Conservation (phyloP, 1,139 yeast species). For the Zygosaccharomyces pseudobailii region DNA sequence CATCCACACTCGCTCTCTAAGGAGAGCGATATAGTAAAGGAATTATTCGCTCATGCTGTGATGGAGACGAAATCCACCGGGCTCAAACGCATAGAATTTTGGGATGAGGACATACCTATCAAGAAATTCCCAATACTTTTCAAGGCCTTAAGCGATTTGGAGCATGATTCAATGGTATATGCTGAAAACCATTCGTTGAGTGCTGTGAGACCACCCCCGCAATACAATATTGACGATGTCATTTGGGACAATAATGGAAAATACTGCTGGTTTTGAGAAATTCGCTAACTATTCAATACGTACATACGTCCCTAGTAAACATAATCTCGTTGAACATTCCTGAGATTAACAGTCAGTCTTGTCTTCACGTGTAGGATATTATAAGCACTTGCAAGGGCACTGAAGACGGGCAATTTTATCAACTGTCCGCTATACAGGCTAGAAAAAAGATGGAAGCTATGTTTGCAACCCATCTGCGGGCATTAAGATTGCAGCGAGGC, state of each 20-base stretch:
- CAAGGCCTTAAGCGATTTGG: conserved; percentile 15
- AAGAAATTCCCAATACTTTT: conserved; percentile 23
- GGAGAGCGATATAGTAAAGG: conserved; percentile 16
- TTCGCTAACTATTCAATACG: not conserved
- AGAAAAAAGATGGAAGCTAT: not conserved
- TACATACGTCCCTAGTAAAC: too few relatives aligned
- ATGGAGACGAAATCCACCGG: conserved; percentile 20
- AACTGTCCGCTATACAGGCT: not conserved
- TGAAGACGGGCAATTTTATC: not conserved
- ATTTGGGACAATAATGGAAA: conserved; percentile 34
- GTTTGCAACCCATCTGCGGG: not conserved
- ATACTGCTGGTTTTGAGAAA: conserved; percentile 32
- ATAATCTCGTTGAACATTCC: too few relatives aligned
- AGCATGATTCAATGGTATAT: conserved; percentile 20
- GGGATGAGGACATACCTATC: conserved; percentile 26
- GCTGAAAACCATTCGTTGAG: conserved; percentile 30
- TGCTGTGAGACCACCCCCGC: conserved; percentile 31
- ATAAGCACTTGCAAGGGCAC: not conserved
- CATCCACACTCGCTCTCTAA: conserved; percentile 13
- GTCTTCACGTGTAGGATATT: not conserved
- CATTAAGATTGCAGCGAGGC: not conserved
- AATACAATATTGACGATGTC: conserved; percentile 17
- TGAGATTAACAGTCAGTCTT: not conserved
- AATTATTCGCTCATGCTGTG: conserved; percentile 24
- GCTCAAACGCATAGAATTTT: conserved; percentile 25